A percentile compares a stretch with the other conserved stretches of the same genome.
phyloP scores from a whole-genome alignment of 2,329 filamentous ascomycete species.

The Zymoseptoria ardabiliae region DNA sequence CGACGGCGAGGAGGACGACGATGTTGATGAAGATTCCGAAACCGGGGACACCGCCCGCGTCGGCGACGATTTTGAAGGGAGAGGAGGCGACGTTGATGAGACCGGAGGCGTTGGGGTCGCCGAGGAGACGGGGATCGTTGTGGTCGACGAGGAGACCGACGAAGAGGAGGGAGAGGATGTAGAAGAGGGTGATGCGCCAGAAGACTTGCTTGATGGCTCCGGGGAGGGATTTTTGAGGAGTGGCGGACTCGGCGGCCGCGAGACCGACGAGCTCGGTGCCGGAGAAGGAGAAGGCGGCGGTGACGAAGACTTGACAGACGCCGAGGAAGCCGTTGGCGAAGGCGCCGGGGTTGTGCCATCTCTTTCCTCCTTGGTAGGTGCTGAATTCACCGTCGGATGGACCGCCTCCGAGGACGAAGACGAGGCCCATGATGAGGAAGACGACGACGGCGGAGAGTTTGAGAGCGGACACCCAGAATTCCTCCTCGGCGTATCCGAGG shows the following conservation, averaged over 20 bases:
- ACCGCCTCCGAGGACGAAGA: constrained; percentile 51
- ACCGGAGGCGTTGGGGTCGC: constrained; percentile 30
- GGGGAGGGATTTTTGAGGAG: constrained; percentile 72
- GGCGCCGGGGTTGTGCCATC: constrained; percentile 30
- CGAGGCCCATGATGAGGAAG: constrained; percentile 56
- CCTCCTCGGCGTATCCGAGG: constrained; percentile 24
- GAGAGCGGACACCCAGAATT: constrained; percentile 23
- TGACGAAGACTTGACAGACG: constrained; percentile 57
- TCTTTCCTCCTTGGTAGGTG: constrained; percentile 46
- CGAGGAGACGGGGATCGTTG: constrained; percentile 56
- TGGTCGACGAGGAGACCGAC: constrained; percentile 79
- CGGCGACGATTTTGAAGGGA: constrained; percentile 88
- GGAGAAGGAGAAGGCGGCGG: constrained; percentile 55
- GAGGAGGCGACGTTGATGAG: constrained; percentile 65
- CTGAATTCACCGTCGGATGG: constrained; percentile 31
- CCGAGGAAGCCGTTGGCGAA: constrained; percentile 56
- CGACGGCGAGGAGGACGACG: constrained; percentile 88
- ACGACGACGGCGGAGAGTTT: constrained; percentile 42
- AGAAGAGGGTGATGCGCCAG: constrained; percentile 89
- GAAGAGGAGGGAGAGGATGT: constrained; percentile 72
- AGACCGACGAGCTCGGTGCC: constrained; percentile 60
- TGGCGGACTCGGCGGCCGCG: constrained; percentile 70
- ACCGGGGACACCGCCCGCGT: constrained; percentile 64
- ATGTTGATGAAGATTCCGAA: constrained; percentile 87
- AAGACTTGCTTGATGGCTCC: constrained; percentile 90